A percentile compares a stretch with the other conserved stretches of the same genome.
phyloP scores from a whole-genome alignment of 2,329 filamentous ascomycete species.

The Penicillium sp. region DNA sequence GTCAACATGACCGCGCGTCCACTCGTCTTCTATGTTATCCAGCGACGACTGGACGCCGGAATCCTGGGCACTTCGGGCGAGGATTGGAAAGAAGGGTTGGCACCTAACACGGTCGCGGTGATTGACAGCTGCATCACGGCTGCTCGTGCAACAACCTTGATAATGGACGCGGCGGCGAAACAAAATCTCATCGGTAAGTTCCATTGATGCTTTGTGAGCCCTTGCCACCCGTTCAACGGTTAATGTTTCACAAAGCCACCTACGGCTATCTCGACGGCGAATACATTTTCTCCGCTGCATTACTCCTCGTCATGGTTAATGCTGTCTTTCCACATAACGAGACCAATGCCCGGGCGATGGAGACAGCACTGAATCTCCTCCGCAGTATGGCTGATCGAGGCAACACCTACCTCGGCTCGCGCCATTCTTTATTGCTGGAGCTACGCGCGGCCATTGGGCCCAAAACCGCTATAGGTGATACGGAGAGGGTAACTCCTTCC shows the following conservation, averaged over 20 bases:
- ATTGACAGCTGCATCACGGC: conserved; percentile 55
- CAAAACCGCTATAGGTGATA: conserved; percentile 6
- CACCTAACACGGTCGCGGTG: conserved; percentile 49
- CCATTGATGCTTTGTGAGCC: background rate
- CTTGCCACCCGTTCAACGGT: background rate
- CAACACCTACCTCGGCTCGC: conserved; percentile 50
- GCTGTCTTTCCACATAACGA: conserved; percentile 51
- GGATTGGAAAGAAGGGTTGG: conserved; percentile 51
- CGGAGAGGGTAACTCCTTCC: conserved; percentile 1
- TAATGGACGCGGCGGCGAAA: conserved; percentile 51
- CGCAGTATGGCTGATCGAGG: conserved; percentile 53
- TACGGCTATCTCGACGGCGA: conserved; percentile 60
- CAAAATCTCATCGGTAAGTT: conserved; percentile 51
- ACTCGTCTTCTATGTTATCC: conserved; percentile 54
- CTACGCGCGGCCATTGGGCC: conserved; percentile 33
- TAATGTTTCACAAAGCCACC: conserved; percentile 40
- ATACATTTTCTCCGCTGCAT: conserved; percentile 55
- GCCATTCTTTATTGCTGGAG: conserved; percentile 40
- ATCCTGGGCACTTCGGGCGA: conserved; percentile 33
- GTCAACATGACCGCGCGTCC: conserved; percentile 58
- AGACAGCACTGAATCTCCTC: conserved; percentile 48
- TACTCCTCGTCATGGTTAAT: conserved; percentile 57
- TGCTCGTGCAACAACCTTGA: conserved; percentile 49
- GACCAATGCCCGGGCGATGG: conserved; percentile 47
- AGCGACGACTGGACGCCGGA: conserved; percentile 45